A percentile compares a stretch with the other conserved stretches of the same genome.
Evolutionary conservation across 257 asterid species (phyloP).

Genomic region (Solanum boliviense): DNA sequence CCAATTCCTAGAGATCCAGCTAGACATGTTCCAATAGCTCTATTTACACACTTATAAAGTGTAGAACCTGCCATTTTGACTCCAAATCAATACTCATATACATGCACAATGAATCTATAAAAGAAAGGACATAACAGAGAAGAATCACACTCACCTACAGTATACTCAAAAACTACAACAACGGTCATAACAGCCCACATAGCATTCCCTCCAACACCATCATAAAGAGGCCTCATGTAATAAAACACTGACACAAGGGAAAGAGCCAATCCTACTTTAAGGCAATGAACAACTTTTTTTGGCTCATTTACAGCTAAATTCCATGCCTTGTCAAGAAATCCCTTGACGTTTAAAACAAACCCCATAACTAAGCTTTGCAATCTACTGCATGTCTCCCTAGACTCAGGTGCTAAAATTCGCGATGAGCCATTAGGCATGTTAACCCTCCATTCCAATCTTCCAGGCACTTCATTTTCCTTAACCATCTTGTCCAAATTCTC

Average conservation of each 20-base stretch:
- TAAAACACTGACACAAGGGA: constrained; percentile 61
- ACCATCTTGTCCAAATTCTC: neutral
- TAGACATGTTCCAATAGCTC: constrained; percentile 45
- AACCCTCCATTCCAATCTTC: constrained; percentile 54
- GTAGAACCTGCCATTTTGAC: constrained; percentile 51
- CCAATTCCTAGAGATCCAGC: constrained; percentile 82
- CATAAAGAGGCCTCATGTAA: constrained; percentile 73
- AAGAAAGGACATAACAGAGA: neutral
- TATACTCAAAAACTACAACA: constrained; percentile 71
- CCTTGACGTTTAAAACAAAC: constrained; percentile 8
- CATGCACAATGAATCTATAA: neutral
- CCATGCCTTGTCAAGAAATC: constrained; percentile 56
- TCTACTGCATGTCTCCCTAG: neutral
- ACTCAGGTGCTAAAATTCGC: constrained; percentile 20
- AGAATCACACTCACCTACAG: constrained; percentile 44
- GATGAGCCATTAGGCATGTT: constrained; percentile 42
- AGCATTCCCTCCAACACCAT: constrained; percentile 75
- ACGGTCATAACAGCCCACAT: constrained; percentile 96
- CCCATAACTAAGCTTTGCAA: constrained; percentile 11
- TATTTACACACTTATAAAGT: constrained; percentile 51
- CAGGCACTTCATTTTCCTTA: constrained; percentile 13
- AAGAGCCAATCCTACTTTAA: constrained; percentile 72
- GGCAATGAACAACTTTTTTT: constrained; percentile 51
- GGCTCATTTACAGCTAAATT: constrained; percentile 47
- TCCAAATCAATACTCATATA: neutral